A percentile compares a stretch with the other conserved stretches of the same genome.
Evolutionary conservation across 164 flowering plant species (phyloP).

Genomic region (Macadamia integrifolia): DNA sequence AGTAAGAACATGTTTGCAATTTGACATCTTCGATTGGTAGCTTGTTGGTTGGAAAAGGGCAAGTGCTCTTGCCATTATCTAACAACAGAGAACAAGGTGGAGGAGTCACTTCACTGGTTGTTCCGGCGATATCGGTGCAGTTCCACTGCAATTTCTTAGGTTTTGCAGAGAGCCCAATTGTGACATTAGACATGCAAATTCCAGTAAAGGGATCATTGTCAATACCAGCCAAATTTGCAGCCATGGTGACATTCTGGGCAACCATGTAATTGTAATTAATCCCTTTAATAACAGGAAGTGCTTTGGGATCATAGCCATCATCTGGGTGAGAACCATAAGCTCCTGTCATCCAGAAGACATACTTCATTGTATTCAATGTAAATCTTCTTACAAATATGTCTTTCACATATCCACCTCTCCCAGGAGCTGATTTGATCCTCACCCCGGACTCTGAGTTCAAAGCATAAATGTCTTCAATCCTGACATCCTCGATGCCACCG

Average conservation of each 20-base stretch:
- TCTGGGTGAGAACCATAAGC: conserved; percentile 55
- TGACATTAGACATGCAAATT: conserved; percentile 64
- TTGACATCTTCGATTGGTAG: conserved; percentile 1
- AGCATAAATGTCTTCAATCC: conserved; percentile 55
- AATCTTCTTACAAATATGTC: conserved; percentile 46
- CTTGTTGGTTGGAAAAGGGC: background rate
- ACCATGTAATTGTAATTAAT: conserved; percentile 50
- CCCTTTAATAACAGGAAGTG: conserved; percentile 39
- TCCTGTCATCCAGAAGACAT: conserved; percentile 63
- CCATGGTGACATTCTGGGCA: conserved; percentile 63
- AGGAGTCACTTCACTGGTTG: conserved; percentile 44
- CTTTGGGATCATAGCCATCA: conserved; percentile 46
- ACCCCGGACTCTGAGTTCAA: conserved; percentile 56
- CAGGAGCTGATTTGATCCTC: conserved; percentile 56
- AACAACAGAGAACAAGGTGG: conserved; percentile 34
- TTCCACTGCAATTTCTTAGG: conserved; percentile 54
- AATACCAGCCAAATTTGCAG: conserved; percentile 52
- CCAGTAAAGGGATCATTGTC: conserved; percentile 39
- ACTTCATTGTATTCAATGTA: conserved; percentile 53
- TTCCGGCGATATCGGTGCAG: conserved; percentile 43
- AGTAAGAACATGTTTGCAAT: conserved; percentile 6
- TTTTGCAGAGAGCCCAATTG: conserved; percentile 29
- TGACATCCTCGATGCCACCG: conserved; percentile 54
- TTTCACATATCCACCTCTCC: conserved; percentile 57
- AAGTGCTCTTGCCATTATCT: conserved; percentile 16